Base-by-base conservation (phyloP, 2,329 filamentous ascomycete genomes). In the Botryotinia globosa region DNA sequence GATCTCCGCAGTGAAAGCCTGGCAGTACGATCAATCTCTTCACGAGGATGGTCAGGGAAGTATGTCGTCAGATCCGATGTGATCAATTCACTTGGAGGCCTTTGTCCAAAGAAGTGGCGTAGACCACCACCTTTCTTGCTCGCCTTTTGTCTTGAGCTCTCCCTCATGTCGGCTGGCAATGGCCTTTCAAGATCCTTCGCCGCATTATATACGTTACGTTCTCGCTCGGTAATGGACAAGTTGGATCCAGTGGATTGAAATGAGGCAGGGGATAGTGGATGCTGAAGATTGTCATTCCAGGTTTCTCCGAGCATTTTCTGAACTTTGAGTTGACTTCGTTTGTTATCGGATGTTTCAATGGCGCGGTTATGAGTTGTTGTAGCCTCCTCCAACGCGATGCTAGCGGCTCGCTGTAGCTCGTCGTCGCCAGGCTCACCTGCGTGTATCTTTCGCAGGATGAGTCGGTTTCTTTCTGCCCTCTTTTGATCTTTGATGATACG, bases 51-150 rank as follows among this genome's bases (percentile, higher is more conserved):
- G 79, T 97, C 94, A 0, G 96, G 96, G 86, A 99, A 99, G 85
- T 98, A 99, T 0, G 94, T 97, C 1, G 94, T 96, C 74, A 99
- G 85, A 80, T 99, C 96, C 34, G 96, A 97, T 39, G 95, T 95
- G 80, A 99, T 99, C 81, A 99, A 88, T 84, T 99, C 96, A 83
- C 95, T 98, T 1, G 96, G 96, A 29, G 96, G 96, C 77, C 96
- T 88, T 76, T 96, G 90, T 48, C 95, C 95, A 78, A 97, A 96
- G 83, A 98, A 98, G 76, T 92, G 91, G 76, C 92, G 90, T 63
- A 94, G 85, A 42, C 89, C 85, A 42, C 83, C 85, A 44, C 83
- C 84, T 79, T 89, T 89, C 80, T 89, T 89, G 73, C 83, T 71
- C 51, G 75, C 68, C 45, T 73, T 76, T 4, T 74, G 71, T 63